Evolutionary conservation across 2,329 filamentous ascomycete species (phyloP), one percentile per base, ranked within the genome.

Genomic region (Zymoseptoria tritici): DNA sequence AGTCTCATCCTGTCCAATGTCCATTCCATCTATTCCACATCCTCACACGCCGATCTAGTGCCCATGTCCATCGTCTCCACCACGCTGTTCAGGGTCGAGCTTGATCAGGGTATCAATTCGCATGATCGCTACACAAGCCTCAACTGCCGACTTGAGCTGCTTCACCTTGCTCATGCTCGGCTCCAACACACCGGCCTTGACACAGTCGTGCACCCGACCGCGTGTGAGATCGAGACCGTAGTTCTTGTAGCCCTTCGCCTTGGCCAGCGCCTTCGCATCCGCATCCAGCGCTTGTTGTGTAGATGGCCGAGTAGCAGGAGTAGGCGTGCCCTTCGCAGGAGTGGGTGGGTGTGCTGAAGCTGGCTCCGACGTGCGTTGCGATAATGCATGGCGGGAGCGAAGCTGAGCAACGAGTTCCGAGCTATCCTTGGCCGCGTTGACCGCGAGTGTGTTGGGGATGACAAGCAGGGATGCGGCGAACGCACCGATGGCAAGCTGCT

Each of bases 101-200:
- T 96, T 96, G 79, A 99, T 97, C 77, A 99, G 82, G 66, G 94
- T 97, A 80, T 99, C 94, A 74, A 99, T 99, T 72, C 94, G 85
- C 94, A 99, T 97, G 75, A 99, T 97, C 73, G 91, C 90, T 77
- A 99, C 96, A 77, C 94, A 97, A 58, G 94, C 94, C 80, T 99
- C 94, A 55, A 99, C 94, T 26, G 94, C 94, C 77, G 89, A 95
- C 87, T 99, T 99, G 73, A 99, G 81, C 81, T 97, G 94, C 77
- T 93, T 89, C 68, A 99, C 85, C 83, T 99, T 99, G 84, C 93
- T 97, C 81, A 99, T 91, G 77, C 89, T 96, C 31, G 94, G 94
- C 81, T 99, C 94, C 72, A 99, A 77, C 63, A 99, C 92, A 72
- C 94, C 94, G 11, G 90, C 87, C 83, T 97, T 97, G 71, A 99